A percentile compares a stretch with the other conserved stretches of the same genome.
These are phyloP conservation scores for Leishmania braziliensis DNA, from an alignment of 208 protist species.

Conservation along the genomic window DNA sequence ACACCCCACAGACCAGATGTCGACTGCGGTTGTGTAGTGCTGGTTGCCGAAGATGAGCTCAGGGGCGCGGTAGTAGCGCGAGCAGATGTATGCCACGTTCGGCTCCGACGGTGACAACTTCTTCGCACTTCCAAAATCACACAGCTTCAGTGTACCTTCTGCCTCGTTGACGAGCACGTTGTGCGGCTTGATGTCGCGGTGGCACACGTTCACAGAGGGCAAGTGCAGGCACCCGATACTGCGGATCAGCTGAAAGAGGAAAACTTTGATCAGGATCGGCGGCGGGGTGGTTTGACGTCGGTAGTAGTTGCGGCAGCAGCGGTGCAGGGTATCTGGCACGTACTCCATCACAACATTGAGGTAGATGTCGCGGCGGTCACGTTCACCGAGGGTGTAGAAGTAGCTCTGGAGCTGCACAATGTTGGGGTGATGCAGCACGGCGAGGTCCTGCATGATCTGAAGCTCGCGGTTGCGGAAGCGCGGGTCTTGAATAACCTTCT, in stretches of 20 bases:
- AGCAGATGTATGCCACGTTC: slow-evolving; percentile 99
- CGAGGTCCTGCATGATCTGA: slow-evolving; percentile 92
- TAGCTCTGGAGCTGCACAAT: slow-evolving; percentile 95
- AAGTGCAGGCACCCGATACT: slow-evolving; percentile 97
- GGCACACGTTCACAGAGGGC: slow-evolving; percentile 87
- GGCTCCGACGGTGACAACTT: slow-evolving; percentile 97
- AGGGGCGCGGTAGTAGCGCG: slow-evolving; percentile 98
- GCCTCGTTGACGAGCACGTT: slow-evolving; percentile 99
- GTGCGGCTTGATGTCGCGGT: slow-evolving; percentile 99
- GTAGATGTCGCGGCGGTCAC: slow-evolving; percentile 96
- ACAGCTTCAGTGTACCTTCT: slow-evolving; percentile 95
- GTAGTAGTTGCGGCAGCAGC: slow-evolving; percentile 94
- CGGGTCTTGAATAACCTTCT: slow-evolving; percentile 96
- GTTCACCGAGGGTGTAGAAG: slow-evolving; percentile 97
- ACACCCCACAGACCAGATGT: slow-evolving; percentile 99
- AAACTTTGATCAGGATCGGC: slow-evolving; percentile 80
- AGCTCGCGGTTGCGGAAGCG: slow-evolving; percentile 98
- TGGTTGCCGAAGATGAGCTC: slow-evolving; percentile 99
- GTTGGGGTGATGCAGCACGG: slow-evolving; percentile 92
- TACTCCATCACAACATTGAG: slow-evolving; percentile 99
- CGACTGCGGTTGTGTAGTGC: slow-evolving; percentile 99
- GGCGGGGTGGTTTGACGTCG: slow-evolving; percentile 82
- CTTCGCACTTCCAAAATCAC: slow-evolving; percentile 99
- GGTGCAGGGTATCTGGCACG: slow-evolving; percentile 98
- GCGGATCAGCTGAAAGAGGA: slow-evolving; percentile 88